Base-by-base conservation (phyloP, 306 rosid species). In the Prosopis cineraria region DNA sequence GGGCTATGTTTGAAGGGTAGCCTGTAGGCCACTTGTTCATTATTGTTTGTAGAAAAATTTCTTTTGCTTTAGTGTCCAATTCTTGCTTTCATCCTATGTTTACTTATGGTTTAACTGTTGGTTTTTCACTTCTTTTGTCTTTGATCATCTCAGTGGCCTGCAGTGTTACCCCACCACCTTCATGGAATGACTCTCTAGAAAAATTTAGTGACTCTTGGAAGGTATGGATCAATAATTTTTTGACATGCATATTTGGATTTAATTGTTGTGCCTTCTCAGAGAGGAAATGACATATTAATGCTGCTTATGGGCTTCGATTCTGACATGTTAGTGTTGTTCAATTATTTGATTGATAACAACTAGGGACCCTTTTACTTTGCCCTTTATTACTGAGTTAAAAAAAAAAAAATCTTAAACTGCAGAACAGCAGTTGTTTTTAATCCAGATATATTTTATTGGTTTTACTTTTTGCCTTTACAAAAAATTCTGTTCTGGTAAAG, bases 161-260 rank as follows among this genome's bases (percentile, higher is more conserved):
- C 30, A 79, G 74, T 68, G 69, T 45, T 17, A 56, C 77, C 41
- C 5, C 11, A 80, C 75, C 78, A 39, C 83, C 79, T 44, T 78
- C 91, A 10, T 48, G 60, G 91, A 79, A 68, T 75, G 81, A 77
- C 19, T 87, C 90, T 74, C 45, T 88, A 13, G 29, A 72, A 43
- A 90, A 89, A 79, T 39, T 89, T 68, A 84, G 77, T 37, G 81
- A 73, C 74, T 88, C 95, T 30, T 43, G 89, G 76, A 88, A 93
- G 98, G 98, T 93, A 82, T 70, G 75, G 37, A 2, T 70, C 44
- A 73, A 62, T 48, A 14, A 1, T 33, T 56, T 68, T 17, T 70
- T 56, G 72, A 10, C 30, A 6, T 55, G 44, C 31, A 74, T 72
- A 36, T 80, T 58, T 33, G 62, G 62, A 68, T 68, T 50, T 62